phyloP scores from a whole-genome alignment of 179 eudicot genomes.

The Corrigiola litoralis region DNA sequence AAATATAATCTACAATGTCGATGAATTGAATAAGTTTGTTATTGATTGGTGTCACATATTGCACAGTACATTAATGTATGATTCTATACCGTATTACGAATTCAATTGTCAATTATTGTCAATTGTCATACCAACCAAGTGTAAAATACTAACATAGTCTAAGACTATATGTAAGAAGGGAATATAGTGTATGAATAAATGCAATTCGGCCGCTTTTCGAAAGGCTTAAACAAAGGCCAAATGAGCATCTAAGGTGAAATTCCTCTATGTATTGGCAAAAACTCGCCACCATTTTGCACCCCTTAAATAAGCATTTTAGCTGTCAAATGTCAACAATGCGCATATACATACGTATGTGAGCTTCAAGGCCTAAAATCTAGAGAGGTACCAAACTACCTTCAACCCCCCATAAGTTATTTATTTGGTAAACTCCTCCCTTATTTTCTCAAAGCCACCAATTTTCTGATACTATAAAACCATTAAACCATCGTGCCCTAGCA shows the following conservation, averaged over 20 bases:
- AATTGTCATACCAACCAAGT: no score
- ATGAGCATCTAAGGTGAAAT: not conserved
- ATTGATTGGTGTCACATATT: no score
- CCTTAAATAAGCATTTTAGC: not conserved
- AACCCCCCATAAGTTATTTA: not conserved
- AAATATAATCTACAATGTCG: no score
- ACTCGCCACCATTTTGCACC: not conserved
- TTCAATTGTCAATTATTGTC: no score
- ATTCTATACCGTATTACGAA: no score
- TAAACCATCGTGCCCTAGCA: no score
- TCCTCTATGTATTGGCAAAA: not conserved
- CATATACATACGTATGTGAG: not conserved
- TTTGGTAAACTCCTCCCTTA: not conserved
- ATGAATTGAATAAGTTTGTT: no score
- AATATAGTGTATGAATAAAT: not conserved
- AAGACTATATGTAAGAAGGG: not conserved
- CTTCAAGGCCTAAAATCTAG: not conserved
- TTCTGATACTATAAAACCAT: constrained; percentile 2
- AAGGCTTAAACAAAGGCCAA: not conserved
- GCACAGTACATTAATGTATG: no score
- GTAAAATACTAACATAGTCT: no score
- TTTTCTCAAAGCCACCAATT: not conserved
- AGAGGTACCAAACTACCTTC: not conserved
- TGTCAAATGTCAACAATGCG: not conserved
- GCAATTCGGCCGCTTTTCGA: not conserved